Evolutionary conservation across 331 rosid species (phyloP).

Genomic region (Pyrus hybrid): DNA sequence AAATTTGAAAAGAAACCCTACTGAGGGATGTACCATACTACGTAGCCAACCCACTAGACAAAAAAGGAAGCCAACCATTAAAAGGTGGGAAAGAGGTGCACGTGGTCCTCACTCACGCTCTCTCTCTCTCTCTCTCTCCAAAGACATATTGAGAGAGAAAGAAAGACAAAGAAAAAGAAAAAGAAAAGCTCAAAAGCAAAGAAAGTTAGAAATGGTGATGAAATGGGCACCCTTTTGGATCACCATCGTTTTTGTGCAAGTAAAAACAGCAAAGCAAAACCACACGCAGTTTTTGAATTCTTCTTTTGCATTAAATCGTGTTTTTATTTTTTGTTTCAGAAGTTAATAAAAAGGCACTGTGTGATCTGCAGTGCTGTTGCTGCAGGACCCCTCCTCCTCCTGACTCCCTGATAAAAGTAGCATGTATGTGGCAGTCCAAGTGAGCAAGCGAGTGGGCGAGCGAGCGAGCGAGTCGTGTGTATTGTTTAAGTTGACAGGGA

Average conservation of each 20-base stretch:
- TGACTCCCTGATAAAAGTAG: not conserved
- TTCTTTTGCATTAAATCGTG: not conserved
- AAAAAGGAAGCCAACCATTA: slow-evolving; percentile 31
- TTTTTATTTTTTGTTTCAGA: not conserved
- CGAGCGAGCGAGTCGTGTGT: not conserved
- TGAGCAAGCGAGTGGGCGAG: not conserved
- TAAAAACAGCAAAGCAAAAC: slow-evolving; percentile 5
- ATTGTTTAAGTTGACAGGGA: slow-evolving; percentile 64
- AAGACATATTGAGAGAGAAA: not conserved
- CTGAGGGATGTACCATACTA: not conserved
- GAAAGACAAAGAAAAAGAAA: no score
- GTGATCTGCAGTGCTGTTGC: slow-evolving; percentile 17
- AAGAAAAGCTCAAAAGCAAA: not conserved
- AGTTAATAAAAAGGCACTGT: slow-evolving; percentile 23
- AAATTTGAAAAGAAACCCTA: not conserved
- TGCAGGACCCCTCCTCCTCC: not conserved
- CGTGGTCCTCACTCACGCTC: slow-evolving; percentile 31
- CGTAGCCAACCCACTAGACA: slow-evolving; percentile 10
- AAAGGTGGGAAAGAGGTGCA: slow-evolving; percentile 29
- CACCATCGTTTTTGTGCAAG: slow-evolving; percentile 3
- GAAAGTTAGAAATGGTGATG: not conserved
- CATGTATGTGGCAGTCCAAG: not conserved
- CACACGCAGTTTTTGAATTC: not conserved
- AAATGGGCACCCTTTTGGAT: slow-evolving; percentile 4
- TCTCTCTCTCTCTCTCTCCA: no score